Evolutionary conservation across 2,329 filamentous ascomycete species (phyloP).

Genomic region (Fusarium nygamai): DNA sequence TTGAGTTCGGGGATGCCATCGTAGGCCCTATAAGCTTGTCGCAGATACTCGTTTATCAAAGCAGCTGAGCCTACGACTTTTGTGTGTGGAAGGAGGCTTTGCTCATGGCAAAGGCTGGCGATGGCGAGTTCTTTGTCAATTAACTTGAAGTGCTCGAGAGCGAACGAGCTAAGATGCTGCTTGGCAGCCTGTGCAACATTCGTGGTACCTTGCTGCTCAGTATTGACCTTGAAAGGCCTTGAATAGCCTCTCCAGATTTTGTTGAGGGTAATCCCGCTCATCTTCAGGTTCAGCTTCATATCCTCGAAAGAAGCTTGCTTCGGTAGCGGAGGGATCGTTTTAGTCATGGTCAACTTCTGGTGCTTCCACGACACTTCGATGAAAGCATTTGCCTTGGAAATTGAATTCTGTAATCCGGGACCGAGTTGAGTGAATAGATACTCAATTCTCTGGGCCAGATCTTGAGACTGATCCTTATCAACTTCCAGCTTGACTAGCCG

Average conservation of each 20-base stretch:
- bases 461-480: constrained; percentile 26
- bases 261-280: constrained; percentile 23
- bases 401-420: constrained; percentile 4
- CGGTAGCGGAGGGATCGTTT: constrained; percentile 34
- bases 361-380: constrained; percentile 32
- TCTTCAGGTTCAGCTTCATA: constrained; percentile 24
- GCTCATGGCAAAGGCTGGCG: constrained; percentile 7
- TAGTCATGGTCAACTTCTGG: constrained; percentile 34
- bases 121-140: constrained; percentile 19
- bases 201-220: not conserved
- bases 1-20: constrained; percentile 30
- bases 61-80: constrained; percentile 1
- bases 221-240: not conserved
- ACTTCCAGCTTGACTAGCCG: constrained; percentile 40
- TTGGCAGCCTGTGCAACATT: constrained; percentile 33
- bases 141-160: constrained; percentile 18
- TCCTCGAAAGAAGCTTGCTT: constrained; percentile 27
- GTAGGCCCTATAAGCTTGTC: constrained; percentile 7
- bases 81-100: not conserved
- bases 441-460: constrained; percentile 14
- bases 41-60: constrained; percentile 21
- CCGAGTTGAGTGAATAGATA: constrained; percentile 29
- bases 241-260: constrained; percentile 18
- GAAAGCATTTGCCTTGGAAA: constrained; percentile 20
- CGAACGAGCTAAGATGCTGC: constrained; percentile 26